Base-by-base conservation (phyloP, 352 stramenopile species). In the Globisporangium echinulatum region DNA sequence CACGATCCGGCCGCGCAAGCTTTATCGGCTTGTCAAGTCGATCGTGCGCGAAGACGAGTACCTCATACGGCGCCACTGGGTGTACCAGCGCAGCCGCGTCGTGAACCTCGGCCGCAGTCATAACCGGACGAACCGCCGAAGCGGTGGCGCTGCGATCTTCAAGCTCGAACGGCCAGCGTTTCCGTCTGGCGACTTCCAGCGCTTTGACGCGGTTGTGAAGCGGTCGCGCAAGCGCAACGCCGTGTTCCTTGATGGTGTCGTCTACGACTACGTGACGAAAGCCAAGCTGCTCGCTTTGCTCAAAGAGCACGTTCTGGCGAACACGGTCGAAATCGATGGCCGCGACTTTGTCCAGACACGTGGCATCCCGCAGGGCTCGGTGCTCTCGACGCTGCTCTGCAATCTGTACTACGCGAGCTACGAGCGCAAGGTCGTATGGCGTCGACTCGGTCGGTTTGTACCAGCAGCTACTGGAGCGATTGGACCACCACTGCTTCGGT, bases 331-430 rank as follows among this genome's bases (percentile, higher is more conserved):
- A 44, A 71, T 88, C 1, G 67, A 87, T 25, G 68, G 70, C 1
- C 65, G 75, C 7, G 52, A 76, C 6, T 90, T 75, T 56, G 52
- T 86, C 39, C 84, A 94, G 51, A 54, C 54, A 15, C 71, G 85
- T 64, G 84, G 83, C 0, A 94, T 94, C 13, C 82, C 84, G 0
- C 84, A 94, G 64, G 84, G 84, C n/a, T 94, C 84, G 0, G 77
- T 94, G 53, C 66, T 94, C 11, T 94, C 84, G 7, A 91, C 84
- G 5, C 82, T 79, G 7, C 63, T 94, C 8, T 94, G 84, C 62
- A 92, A 90, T 50, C 62, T 94, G 14, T 94, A 92, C 62, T 91
- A 88, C 49, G 82, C 78, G 13, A 66, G 90, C 52, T 92, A 90
- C 49, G 84, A 94, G 66, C 68, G 76, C 4, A 71, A 75, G 47